These are phyloP conservation scores for Prosopis cineraria DNA, from an alignment of 306 rosid species.

Conservation along the genomic window DNA sequence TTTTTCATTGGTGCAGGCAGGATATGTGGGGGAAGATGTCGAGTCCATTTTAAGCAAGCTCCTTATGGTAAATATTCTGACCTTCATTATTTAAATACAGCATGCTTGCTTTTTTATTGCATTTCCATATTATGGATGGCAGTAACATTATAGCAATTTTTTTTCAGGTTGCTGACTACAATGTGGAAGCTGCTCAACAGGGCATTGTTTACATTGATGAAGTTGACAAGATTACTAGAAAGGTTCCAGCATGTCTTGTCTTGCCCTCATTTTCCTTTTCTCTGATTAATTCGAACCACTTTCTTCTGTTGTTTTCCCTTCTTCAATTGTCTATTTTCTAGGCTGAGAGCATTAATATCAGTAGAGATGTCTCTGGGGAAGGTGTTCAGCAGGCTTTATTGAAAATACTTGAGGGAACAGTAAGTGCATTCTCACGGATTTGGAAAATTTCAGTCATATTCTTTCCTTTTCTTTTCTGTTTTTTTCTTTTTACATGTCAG, in stretches of 20 bases:
- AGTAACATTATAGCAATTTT: constrained; percentile 9
- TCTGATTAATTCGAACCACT: constrained; percentile 5
- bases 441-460: background rate
- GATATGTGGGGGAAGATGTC: constrained; percentile 99
- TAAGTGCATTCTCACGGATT: constrained; percentile 47
- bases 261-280: background rate
- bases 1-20: constrained; percentile 69
- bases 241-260: constrained; percentile 51
- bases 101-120: constrained; percentile 11
- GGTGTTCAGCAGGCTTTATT: constrained; percentile 98
- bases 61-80: constrained; percentile 63
- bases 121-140: background rate
- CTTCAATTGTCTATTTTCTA: constrained; percentile 43
- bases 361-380: constrained; percentile 98
- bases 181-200: constrained; percentile 93
- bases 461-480: background rate
- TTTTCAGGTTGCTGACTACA: constrained; percentile 88
- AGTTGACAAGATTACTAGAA: constrained; percentile 96
- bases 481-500: background rate
- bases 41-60: constrained; percentile 94
- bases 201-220: constrained; percentile 98
- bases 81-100: constrained; percentile 7
- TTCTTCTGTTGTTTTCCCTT: constrained; percentile 22
- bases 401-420: constrained; percentile 99
- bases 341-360: constrained; percentile 96